Evolutionary conservation across 1,139 yeast species (phyloP).

Genomic region (Kazachstania sp.): DNA sequence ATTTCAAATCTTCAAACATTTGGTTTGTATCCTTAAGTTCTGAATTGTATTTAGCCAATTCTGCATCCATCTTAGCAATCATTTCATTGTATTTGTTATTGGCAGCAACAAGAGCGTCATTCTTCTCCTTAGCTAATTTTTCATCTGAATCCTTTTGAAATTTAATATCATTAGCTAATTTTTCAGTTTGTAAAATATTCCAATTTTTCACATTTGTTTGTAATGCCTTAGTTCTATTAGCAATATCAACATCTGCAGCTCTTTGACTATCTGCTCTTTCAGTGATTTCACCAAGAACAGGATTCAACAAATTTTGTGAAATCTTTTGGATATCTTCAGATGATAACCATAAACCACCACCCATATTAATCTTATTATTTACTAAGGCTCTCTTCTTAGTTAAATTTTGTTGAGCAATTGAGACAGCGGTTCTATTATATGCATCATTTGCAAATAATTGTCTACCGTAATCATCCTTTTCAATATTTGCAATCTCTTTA

Average conservation of each 20-base stretch:
- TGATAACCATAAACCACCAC: constrained; percentile 80
- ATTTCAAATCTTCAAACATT: constrained; percentile 22
- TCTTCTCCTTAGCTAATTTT: constrained; percentile 28
- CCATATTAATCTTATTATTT: constrained; percentile 47
- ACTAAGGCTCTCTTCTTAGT: constrained; percentile 13
- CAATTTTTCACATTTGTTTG: constrained; percentile 7
- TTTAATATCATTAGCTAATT: constrained; percentile 21
- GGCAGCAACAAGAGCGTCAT: constrained; percentile 17
- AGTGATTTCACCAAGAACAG: constrained; percentile 72
- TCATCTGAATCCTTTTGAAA: constrained; percentile 19
- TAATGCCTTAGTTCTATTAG: constrained; percentile 7
- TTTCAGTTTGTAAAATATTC: constrained; percentile 15
- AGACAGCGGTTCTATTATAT: constrained; percentile 42
- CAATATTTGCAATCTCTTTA: constrained; percentile 39
- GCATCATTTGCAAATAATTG: constrained; percentile 33
- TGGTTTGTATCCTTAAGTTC: constrained; percentile 25
- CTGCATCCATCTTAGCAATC: constrained; percentile 22
- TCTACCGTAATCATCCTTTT: constrained; percentile 33
- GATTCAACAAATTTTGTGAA: constrained; percentile 73
- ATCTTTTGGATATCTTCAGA: constrained; percentile 69
- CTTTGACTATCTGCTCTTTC: constrained; percentile 68
- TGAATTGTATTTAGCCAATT: constrained; percentile 26
- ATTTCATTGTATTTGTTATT: constrained; percentile 27
- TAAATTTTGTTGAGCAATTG: constrained; percentile 52
- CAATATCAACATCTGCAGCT: constrained; percentile 52